Evolutionary conservation across 306 rosid species (phyloP).

Genomic region (Chamaecrista fasciculata): DNA sequence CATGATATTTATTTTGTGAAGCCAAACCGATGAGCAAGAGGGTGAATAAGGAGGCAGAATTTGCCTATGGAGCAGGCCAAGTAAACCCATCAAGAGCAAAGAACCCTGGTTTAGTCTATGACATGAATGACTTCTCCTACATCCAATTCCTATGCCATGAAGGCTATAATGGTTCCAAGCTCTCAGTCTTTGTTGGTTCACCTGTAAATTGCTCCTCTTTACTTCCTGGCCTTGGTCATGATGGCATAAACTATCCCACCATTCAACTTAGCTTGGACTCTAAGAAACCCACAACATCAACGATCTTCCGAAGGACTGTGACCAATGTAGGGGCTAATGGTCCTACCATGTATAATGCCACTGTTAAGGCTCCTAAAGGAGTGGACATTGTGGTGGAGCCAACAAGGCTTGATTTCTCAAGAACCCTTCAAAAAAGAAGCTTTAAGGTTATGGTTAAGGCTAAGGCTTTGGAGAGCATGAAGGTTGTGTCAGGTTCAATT

Average conservation of each 20-base stretch:
- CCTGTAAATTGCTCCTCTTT: constrained; percentile 62
- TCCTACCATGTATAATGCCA: constrained; percentile 50
- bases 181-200: constrained; percentile 51
- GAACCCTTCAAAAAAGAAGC: constrained; percentile 45
- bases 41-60: constrained; percentile 59
- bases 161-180: constrained; percentile 56
- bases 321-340: constrained; percentile 81
- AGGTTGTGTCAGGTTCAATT: constrained; percentile 55
- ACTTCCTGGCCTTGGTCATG: constrained; percentile 66
- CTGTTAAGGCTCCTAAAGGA: constrained; percentile 58
- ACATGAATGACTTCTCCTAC: constrained; percentile 57
- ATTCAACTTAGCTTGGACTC: constrained; percentile 54
- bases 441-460: constrained; percentile 80
- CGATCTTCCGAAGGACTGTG: constrained; percentile 58
- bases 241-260: constrained; percentile 77
- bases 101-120: constrained; percentile 76
- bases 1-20: constrained; percentile 27
- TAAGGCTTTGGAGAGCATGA: constrained; percentile 34
- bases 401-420: constrained; percentile 44
- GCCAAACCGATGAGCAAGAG: constrained; percentile 73
- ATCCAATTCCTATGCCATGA: constrained; percentile 75
- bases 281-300: constrained; percentile 29
- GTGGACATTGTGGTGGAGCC: constrained; percentile 63
- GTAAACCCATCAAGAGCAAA: constrained; percentile 60
- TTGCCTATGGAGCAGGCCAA: constrained; percentile 82